Conservation (phyloP, 768 basidiomycete genomes). For the Collybiopsis luxurians region DNA sequence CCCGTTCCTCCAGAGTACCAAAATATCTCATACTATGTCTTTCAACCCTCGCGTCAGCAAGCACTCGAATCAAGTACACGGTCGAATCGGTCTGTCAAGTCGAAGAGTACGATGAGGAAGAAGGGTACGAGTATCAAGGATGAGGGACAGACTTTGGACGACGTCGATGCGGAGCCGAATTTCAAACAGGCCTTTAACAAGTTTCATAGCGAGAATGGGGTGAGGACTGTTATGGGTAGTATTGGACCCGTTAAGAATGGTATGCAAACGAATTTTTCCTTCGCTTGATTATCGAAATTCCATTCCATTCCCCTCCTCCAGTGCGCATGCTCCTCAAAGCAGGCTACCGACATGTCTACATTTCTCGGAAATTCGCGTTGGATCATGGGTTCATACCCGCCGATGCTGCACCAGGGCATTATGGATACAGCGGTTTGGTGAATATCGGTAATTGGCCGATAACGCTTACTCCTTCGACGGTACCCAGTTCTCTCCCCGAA, state of each 20-base stretch:
- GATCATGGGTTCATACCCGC: conserved; percentile 84
- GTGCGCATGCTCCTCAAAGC: conserved; percentile 93
- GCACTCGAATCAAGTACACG: conserved; percentile 26
- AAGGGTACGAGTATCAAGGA: conserved; percentile 21
- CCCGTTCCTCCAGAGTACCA: conserved; percentile 61
- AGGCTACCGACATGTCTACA: conserved; percentile 92
- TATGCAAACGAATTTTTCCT: conserved; percentile 28
- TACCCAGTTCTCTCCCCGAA: conserved; percentile 25
- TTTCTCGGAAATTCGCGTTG: conserved; percentile 90
- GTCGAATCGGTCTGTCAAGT: conserved; percentile 29
- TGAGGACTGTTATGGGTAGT: conserved; percentile 86
- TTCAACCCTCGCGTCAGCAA: conserved; percentile 37
- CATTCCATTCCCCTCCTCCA: conserved; percentile 22
- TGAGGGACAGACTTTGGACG: conserved; percentile 16
- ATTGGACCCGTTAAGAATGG: conserved; percentile 91
- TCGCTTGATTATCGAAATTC: not conserved
- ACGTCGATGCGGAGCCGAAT: conserved; percentile 51
- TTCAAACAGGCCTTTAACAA: conserved; percentile 77
- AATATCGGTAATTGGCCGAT: conserved; percentile 89
- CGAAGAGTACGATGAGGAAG: conserved; percentile 35
- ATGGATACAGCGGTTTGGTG: conserved; percentile 90
- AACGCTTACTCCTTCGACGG: conserved; percentile 51
- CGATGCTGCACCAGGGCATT: conserved; percentile 85
- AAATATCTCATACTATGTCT: conserved; percentile 72
- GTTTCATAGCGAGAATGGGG: conserved; percentile 91